A percentile compares a stretch with the other conserved stretches of the same genome.
These are phyloP conservation scores for Cladosporium velox DNA, from an alignment of 2,329 filamentous ascomycete species.

Conservation along the genomic window DNA sequence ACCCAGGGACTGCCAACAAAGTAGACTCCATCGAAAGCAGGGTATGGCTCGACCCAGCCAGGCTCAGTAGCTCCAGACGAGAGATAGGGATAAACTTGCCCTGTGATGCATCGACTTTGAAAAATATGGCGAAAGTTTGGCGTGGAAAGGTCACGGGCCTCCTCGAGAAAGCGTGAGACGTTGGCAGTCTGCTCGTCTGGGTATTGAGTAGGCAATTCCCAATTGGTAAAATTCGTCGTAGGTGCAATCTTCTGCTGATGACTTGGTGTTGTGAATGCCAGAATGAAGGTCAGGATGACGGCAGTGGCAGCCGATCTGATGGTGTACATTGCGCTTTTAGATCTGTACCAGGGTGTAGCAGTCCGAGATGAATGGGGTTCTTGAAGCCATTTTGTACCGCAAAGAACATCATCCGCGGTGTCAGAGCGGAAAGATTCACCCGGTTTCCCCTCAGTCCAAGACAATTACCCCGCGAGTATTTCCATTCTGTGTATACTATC, in stretches of 20 bases:
- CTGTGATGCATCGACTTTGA: conserved; percentile 22
- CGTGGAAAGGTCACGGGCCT: conserved; percentile 18
- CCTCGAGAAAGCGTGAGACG: conserved; percentile 22
- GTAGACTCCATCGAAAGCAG: conserved; percentile 24
- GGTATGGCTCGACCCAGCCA: conserved; percentile 23
- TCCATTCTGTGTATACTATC: no score
- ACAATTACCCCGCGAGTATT: no score
- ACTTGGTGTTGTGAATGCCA: not conserved
- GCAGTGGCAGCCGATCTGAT: not conserved
- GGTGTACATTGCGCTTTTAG: not conserved
- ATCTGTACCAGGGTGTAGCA: not conserved
- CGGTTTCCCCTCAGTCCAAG: not conserved
- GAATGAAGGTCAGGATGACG: not conserved
- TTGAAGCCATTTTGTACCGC: not conserved
- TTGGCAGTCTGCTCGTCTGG: conserved; percentile 20
- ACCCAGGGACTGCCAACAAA: conserved; percentile 26
- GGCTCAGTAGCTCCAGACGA: conserved; percentile 7
- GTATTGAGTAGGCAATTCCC: not conserved
- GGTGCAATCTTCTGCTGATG: not conserved
- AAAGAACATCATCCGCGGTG: not conserved
- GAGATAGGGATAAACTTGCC: conserved; percentile 22
- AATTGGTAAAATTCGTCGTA: not conserved
- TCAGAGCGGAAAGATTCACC: not conserved
- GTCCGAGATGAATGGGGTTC: not conserved
- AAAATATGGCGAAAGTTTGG: conserved; percentile 22